Conservation (phyloP, 1,284 basidiomycete species). For the Trichosporon sp. region DNA sequence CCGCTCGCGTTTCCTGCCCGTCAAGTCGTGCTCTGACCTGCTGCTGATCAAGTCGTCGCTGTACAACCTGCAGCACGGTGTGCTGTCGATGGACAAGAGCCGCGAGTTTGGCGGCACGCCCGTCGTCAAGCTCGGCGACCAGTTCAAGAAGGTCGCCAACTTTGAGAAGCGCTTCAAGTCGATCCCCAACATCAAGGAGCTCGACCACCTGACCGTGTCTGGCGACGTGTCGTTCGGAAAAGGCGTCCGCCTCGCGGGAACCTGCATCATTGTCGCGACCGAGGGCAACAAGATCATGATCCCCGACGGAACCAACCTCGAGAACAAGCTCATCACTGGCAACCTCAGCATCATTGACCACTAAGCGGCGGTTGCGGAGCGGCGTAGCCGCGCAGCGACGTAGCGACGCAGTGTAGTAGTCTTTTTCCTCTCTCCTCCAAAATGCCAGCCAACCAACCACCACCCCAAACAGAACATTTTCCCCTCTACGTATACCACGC, state of each 20-base stretch:
- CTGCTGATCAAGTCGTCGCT: conserved; percentile 96
- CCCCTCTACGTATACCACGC: conserved; percentile 1
- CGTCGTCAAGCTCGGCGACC: conserved; percentile 92
- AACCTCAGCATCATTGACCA: conserved; percentile 58
- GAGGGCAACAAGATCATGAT: conserved; percentile 94
- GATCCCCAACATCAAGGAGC: conserved; percentile 87
- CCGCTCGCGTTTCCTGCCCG: conserved; percentile 93
- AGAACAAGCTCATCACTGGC: conserved; percentile 68
- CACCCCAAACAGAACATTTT: not conserved
- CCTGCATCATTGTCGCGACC: conserved; percentile 83
- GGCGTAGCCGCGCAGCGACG: not conserved
- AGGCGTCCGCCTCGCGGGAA: conserved; percentile 81
- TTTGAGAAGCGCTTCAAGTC: conserved; percentile 90
- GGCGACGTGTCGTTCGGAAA: conserved; percentile 96
- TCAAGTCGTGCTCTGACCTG: conserved; percentile 76
- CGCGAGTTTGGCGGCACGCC: conserved; percentile 91
- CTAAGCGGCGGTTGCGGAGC: conserved; percentile 25
- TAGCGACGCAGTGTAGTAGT: not conserved
- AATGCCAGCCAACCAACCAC: not conserved
- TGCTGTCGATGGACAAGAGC: conserved; percentile 82
- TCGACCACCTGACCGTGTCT: conserved; percentile 94
- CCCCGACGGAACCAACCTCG: conserved; percentile 89
- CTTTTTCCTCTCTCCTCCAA: not conserved
- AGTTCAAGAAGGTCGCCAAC: conserved; percentile 75
- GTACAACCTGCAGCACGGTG: conserved; percentile 91